Conservation (phyloP, 306 rosid species). For the Ormosia semicastrata region DNA sequence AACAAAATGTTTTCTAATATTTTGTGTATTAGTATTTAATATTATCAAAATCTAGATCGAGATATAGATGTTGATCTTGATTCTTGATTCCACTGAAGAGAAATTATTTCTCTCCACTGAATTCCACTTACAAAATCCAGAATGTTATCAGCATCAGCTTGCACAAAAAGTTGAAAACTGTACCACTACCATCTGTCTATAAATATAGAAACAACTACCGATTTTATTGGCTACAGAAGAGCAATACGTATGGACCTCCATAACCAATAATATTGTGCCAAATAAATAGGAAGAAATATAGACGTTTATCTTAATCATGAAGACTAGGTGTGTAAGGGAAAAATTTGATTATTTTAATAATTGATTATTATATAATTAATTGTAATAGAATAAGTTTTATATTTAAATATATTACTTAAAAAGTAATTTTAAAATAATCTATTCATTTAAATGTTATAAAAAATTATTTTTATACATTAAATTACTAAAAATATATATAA, state of each 20-base stretch:
- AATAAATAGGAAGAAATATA: background rate
- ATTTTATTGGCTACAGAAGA: background rate
- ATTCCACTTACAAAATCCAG: background rate
- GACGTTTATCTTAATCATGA: background rate
- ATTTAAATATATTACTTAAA: too few species aligned
- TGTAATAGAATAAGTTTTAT: too few species aligned
- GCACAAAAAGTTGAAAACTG: slow-evolving; percentile 6
- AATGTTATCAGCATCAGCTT: background rate
- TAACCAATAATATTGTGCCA: background rate
- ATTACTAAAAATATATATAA: too few species aligned
- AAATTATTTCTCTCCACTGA: background rate
- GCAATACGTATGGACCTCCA: slow-evolving; percentile 14
- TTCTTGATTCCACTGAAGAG: background rate
- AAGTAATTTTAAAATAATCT: too few species aligned
- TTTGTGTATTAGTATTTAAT: background rate
- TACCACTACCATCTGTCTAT: background rate
- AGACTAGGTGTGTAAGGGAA: too few species aligned
- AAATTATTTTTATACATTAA: too few species aligned
- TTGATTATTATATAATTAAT: too few species aligned
- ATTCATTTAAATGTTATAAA: too few species aligned
- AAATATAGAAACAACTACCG: background rate
- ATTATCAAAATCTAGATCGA: background rate
- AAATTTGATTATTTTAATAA: too few species aligned
- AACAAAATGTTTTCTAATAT: background rate
- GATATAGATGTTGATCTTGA: background rate